Evolutionary conservation across 192 early-diverging fungal species (phyloP).

Genomic region (Backusella tuberculispora): DNA sequence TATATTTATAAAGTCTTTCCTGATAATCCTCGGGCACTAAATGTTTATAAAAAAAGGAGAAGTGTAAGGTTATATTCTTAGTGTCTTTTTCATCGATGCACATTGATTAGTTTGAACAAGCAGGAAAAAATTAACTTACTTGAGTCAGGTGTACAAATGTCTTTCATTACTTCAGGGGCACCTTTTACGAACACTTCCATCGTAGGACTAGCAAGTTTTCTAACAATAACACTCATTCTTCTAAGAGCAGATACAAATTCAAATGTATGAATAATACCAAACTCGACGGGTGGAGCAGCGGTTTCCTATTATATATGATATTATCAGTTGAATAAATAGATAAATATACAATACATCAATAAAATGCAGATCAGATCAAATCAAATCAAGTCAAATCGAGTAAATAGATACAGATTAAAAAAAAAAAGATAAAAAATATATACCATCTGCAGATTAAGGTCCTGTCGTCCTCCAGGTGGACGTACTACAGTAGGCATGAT

Average conservation of each 20-base stretch:
- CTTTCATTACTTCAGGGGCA: constrained; percentile 93
- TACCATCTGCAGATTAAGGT: constrained; percentile 3
- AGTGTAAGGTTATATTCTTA: background rate
- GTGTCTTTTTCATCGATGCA: background rate
- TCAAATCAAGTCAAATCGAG: background rate
- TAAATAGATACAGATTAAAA: background rate
- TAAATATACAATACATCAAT: background rate
- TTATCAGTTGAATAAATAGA: background rate
- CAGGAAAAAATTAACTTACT: constrained; percentile 45
- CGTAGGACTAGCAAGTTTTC: constrained; percentile 61
- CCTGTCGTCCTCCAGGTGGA: constrained; percentile 70
- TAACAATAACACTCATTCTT: constrained; percentile 92
- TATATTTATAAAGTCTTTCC: constrained; percentile 79
- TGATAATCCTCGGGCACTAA: constrained; percentile 87
- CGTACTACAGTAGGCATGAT: constrained; percentile 85
- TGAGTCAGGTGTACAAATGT: constrained; percentile 84
- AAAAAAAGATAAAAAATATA: background rate
- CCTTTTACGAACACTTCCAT: constrained; percentile 96
- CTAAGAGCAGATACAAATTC: constrained; percentile 92
- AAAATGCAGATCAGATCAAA: background rate
- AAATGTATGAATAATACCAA: constrained; percentile 86
- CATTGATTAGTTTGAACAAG: background rate
- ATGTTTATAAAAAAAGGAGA: background rate
- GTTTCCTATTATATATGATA: constrained; percentile 14
- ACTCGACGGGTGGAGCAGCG: constrained; percentile 53